Base-by-base conservation (phyloP, 2,329 filamentous ascomycete species). In the Scleromitrula shiraiana region DNA sequence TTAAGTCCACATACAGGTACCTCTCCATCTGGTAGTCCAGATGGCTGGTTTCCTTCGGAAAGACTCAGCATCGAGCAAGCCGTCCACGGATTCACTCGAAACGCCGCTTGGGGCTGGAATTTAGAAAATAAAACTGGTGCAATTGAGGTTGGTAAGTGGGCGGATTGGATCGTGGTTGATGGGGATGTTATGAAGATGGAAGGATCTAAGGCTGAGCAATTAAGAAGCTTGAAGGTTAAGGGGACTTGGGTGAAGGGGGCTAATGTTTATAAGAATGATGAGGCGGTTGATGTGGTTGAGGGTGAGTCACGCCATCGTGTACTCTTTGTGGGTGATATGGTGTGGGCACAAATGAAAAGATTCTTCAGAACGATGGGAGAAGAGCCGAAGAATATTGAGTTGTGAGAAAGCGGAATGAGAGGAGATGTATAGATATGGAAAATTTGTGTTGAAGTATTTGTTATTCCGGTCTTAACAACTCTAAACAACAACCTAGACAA, bases 121-220 rank as follows among this genome's bases (percentile, higher is more conserved):
- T 66, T 77, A 41, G 78, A 83, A 38, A 73, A 70, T 0, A 72
- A 70, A 54, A 76, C 77, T 1, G 82, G 82, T 0, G 68, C 75
- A 0, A 82, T 86, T 24, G 64, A 70, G 46, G 63, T 69, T n/a
- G 80, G 79, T 0, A 77, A 76, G 1, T 78, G 77, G 61, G 83
- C 82, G 0, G 83, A 86, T 62, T 86, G 81, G 82, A 70, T 86
- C 4, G 80, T 87, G n/a, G 64, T 86, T 10, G 80, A 85, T 53
- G 62, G 68, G 51, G 73, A 77, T 37, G 58, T 84, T 0, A 73
- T 76, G 46, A 66, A 58, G 14, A 30, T 49, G 39, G 40, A 38
- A 3, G 38, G 38, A 2, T 12, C 24, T 7, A 6, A 17, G 7
- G 41, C 27, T 0, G 78, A 82, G 50, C 68, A 69, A 10, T 56